Evolutionary conservation across 306 rosid genomes (phyloP), one percentile per base, ranked within the genome.

Genomic region (Crotalaria pallida): DNA sequence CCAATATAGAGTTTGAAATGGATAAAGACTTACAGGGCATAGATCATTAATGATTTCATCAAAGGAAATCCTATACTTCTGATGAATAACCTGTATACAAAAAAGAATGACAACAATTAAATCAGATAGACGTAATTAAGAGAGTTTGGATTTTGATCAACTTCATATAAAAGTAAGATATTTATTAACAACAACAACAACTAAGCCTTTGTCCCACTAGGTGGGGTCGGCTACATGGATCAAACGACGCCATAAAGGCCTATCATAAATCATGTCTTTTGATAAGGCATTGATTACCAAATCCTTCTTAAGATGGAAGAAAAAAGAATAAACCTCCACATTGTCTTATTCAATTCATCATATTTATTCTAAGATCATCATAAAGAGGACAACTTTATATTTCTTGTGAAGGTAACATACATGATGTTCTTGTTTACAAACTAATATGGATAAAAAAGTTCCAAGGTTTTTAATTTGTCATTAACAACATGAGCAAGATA

Each of bases 41-140:
- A 93, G 87, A 83, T 93, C 97, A 70, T 93, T 84, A 67, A 80
- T 89, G 74, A 93, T 93, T 78, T 93, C 98, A 74, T 90, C 98
- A 15, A 88, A 88, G 33, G 98, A 90, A 43, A 93, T 90, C 68
- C 96, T 88, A 50, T 90, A 90, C 78, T 93, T 93, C 73, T 93
- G 92, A 88, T 93, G 98, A 71, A 93, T 93, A 75, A 93, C 97
- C 98, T 90, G 94, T 47, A 61, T 18, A 61, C 51, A 58, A 69
- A 64, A 72, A 75, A n/a, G n/a, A n/a, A 57, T 53, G 40, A 53
- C 19, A 65, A 49, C 4, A 51, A 21, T 64, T 65, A 60, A 79
- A 73, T n/a, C 65, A 74, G 13, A 34, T 40, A 13, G 31, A 49
- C 56, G 38, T 18, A 49, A 67, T 33, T 55, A 64, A 58, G 38